A percentile compares a stretch with the other conserved stretches of the same genome.
These are phyloP conservation scores for Acanthamoeba sp. DNA, from an alignment of 208 protist genomes.

Conservation along the genomic window DNA sequence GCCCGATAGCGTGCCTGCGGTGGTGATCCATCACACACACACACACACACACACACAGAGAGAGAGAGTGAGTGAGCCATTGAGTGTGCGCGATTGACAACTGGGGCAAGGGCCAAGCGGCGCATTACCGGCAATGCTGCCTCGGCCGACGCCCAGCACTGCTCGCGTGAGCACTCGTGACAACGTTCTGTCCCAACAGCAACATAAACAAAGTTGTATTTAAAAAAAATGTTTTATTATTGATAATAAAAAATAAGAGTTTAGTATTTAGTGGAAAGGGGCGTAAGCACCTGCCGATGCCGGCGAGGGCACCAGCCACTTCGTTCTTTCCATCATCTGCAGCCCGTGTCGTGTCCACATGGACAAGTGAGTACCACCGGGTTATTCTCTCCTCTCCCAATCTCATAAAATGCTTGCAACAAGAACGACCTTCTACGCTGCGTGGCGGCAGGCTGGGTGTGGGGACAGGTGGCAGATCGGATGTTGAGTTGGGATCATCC, in stretches of 20 bases:
- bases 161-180: slow-evolving; percentile 18
- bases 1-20: not conserved
- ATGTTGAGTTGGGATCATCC: no score
- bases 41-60: no score
- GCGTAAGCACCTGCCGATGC: not conserved
- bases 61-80: no score
- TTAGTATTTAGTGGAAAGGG: not conserved
- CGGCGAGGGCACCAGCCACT: slow-evolving; percentile 18
- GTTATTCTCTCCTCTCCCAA: not conserved
- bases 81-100: no score
- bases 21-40: not conserved
- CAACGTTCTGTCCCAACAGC: not conserved
- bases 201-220: no score
- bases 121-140: slow-evolving; percentile 31
- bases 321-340: slow-evolving; percentile 27
- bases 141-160: not conserved
- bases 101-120: no score
- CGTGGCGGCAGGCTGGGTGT: not conserved
- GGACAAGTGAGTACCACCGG: not conserved
- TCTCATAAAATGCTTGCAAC: no score
- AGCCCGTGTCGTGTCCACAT: not conserved
- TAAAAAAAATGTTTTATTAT: no score
- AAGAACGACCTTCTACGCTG: not conserved
- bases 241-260: no score
- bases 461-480: not conserved